Conservation (phyloP, 2,329 filamentous ascomycete species). For the Lachnellula occidentalis region DNA sequence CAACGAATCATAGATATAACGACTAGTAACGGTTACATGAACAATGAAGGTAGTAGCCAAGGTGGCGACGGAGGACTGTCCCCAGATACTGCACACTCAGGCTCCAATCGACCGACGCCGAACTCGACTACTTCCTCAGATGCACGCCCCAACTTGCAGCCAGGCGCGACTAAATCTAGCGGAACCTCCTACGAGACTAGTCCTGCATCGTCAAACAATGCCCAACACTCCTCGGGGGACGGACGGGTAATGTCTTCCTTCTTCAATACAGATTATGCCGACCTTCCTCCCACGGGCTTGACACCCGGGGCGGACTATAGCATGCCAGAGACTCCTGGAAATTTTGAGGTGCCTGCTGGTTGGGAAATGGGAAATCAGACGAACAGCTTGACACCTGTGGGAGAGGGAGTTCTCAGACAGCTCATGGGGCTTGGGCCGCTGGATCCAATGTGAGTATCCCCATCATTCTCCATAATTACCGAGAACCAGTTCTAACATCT, state of each 20-base stretch:
- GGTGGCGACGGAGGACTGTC: conserved; percentile 26
- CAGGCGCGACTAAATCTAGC: conserved; percentile 33
- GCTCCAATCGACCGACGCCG: conserved; percentile 52
- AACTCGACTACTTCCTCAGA: conserved; percentile 51
- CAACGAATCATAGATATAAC: conserved; percentile 3
- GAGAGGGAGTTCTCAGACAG: conserved; percentile 51
- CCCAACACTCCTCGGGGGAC: conserved; percentile 20
- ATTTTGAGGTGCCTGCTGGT: conserved; percentile 39
- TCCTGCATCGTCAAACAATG: conserved; percentile 37
- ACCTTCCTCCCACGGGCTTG: conserved; percentile 18
- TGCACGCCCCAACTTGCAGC: conserved; percentile 19
- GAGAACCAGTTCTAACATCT: background rate
- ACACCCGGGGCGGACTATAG: conserved; percentile 34
- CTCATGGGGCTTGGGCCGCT: conserved; percentile 55
- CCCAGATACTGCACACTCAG: conserved; percentile 20
- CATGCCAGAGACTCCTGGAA: conserved; percentile 35
- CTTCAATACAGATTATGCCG: conserved; percentile 22
- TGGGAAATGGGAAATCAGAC: conserved; percentile 37
- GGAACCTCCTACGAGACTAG: conserved; percentile 47
- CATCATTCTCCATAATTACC: background rate
- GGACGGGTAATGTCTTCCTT: conserved; percentile 32
- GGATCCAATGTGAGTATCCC: conserved; percentile 49
- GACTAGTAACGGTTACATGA: conserved; percentile 36
- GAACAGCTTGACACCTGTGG: conserved; percentile 48
- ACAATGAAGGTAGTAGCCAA: conserved; percentile 37